These are phyloP conservation scores for Boletus rufocinnamomeus DNA, from an alignment of 768 basidiomycete genomes.

Conservation along the genomic window DNA sequence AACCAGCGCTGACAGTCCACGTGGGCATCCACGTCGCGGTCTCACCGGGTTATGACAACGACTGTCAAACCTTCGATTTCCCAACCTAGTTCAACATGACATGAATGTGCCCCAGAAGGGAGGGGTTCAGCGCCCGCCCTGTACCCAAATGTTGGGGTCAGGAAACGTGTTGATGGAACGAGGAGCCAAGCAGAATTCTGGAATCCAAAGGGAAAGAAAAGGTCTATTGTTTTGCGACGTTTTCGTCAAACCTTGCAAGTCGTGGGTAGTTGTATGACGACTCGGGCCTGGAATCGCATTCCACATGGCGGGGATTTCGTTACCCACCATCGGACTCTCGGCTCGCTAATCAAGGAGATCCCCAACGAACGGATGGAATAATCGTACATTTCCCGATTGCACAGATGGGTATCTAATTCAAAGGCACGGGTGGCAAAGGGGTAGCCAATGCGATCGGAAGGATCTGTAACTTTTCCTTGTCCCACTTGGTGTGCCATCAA, in stretches of 20 bases:
- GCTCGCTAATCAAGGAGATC: neutral
- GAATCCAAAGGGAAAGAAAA: neutral
- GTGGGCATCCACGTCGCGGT: neutral
- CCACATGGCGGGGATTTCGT: neutral
- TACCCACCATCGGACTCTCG: neutral
- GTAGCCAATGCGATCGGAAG: conserved; percentile 43
- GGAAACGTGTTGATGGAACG: conserved; percentile 8
- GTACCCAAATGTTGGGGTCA: neutral
- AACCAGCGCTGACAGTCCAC: neutral
- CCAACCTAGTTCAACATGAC: neutral
- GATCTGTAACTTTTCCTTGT: conserved; percentile 54
- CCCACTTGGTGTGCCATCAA: conserved; percentile 48
- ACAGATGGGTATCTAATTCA: conserved; percentile 4
- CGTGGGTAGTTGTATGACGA: conserved; percentile 4
- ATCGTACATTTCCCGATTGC: neutral
- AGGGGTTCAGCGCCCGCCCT: neutral
- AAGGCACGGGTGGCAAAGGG: conserved; percentile 11
- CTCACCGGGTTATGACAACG: neutral
- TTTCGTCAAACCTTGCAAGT: neutral
- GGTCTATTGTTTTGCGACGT: neutral
- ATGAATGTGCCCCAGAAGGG: conserved; percentile 11
- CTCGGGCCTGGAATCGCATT: neutral
- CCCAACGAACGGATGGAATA: neutral
- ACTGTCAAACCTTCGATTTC: neutral
- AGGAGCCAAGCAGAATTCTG: neutral